Base-by-base conservation (phyloP, 495 filamentous ascomycete genomes). In the Trypethelium eluteriae region DNA sequence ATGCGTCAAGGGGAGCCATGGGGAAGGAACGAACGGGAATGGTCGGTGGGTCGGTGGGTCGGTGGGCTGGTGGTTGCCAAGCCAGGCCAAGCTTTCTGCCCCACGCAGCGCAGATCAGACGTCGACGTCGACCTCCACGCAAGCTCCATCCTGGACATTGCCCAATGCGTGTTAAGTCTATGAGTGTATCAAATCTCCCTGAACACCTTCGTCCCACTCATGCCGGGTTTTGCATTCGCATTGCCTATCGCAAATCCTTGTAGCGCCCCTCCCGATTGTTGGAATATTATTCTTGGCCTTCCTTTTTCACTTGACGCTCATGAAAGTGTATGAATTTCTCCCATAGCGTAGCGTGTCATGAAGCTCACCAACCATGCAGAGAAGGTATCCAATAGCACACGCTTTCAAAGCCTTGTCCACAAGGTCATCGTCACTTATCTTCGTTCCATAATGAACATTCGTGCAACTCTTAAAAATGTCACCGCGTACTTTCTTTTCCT, bases 401-500 rank as follows among this genome's bases (percentile, higher is more conserved):
- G 53, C 11, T 32, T 18, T 59, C 53, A 59, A 14, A 36, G 53
- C 25, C 53, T 59, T 14, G 32, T 32, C 10, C 25, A 18, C 34
- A 36, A 7, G 7, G 32, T 36, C 32, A 7, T 59, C 6, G 7
- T 36, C 10, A 14, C 53, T 59, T 59, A 59, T 36, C 32, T 35
- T 63, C 62, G 44, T 44, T 47, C 36, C 32, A 66, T 63, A 61
- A 76, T 76, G 74, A 71, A 76, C 63, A 66, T 70, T 14, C 69
- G 73, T 32, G 67, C 71, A 12, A 73, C 71, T 73, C 64, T 76
- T 49, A 66, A 65, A 25, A 71, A 75, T 68, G 65, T 77, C n/a
- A 79, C 77, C 25, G 64, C 70, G 18, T 76, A 74, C 69, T 75
- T 79, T 67, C 50, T 79, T 63, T 78, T 73, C 67, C 53, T 74